Percentiles rank a stretch among this genome's conserved stretches.
Conservation (phyloP, 768 basidiomycete species). For the Leucocoprinus sp. region DNA sequence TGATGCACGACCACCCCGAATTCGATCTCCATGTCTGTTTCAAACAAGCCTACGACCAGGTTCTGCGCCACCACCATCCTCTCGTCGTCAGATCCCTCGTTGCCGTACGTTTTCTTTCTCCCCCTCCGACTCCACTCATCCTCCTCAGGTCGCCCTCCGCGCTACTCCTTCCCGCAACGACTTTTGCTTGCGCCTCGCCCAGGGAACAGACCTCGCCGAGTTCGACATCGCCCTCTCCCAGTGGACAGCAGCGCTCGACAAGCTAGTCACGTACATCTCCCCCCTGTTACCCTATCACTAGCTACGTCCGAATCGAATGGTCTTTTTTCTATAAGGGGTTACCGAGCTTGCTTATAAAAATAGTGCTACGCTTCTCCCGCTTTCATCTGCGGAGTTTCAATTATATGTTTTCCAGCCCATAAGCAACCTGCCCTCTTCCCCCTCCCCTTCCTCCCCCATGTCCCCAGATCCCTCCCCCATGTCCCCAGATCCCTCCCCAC, state of each 20-base stretch:
- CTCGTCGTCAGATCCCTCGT: slow-evolving; percentile 62
- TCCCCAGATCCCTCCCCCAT: background rate
- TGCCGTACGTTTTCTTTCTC: slow-evolving; percentile 48
- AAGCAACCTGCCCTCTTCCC: too few species aligned
- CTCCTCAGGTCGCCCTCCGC: slow-evolving; percentile 53
- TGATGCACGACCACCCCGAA: slow-evolving; percentile 47
- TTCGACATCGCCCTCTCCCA: slow-evolving; percentile 44
- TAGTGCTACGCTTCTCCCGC: slow-evolving; percentile 10
- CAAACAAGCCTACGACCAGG: slow-evolving; percentile 60
- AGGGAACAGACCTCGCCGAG: slow-evolving; percentile 47
- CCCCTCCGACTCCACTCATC: too few species aligned
- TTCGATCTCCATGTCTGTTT: slow-evolving; percentile 62
- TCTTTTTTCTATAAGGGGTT: slow-evolving; percentile 15
- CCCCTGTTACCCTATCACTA: slow-evolving; percentile 31
- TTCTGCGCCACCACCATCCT: slow-evolving; percentile 57
- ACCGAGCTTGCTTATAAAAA: slow-evolving; percentile 42
- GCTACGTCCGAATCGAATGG: slow-evolving; percentile 7
- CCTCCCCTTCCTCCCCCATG: slow-evolving; percentile 4
- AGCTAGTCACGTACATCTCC: slow-evolving; percentile 40
- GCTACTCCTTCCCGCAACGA: slow-evolving; percentile 52
- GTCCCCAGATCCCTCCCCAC: slow-evolving; percentile 10
- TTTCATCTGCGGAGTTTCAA: slow-evolving; percentile 10
- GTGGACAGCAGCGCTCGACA: slow-evolving; percentile 56
- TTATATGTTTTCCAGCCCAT: slow-evolving; percentile 10
- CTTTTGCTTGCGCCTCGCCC: slow-evolving; percentile 55